Conservation (phyloP, 345 rosid genomes). For the Iberis pinnata region DNA sequence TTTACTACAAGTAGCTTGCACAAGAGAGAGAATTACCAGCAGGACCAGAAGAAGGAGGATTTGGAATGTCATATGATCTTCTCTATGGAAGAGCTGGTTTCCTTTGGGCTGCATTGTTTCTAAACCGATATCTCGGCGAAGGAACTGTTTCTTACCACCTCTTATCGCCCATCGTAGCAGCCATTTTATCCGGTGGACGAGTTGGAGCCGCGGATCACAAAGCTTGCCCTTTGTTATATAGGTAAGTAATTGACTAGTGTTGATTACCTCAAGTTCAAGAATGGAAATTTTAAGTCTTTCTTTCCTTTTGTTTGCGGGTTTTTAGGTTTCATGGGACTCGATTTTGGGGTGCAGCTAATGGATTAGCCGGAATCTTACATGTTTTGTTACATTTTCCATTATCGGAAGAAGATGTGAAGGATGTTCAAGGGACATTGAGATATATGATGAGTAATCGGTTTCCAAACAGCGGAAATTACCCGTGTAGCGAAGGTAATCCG, state of each 20-base stretch:
- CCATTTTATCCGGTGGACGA: conserved; percentile 79
- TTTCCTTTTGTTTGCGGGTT: background rate
- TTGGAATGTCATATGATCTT: conserved; percentile 94
- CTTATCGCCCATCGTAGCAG: conserved; percentile 64
- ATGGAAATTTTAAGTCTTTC: background rate
- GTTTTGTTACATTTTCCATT: conserved; percentile 74
- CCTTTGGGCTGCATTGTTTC: conserved; percentile 70
- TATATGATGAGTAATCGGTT: conserved; percentile 87
- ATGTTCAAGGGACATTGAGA: conserved; percentile 71
- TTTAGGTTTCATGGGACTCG: conserved; percentile 83
- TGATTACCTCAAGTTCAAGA: too few species aligned
- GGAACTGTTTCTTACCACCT: conserved; percentile 43
- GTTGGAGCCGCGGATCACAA: conserved; percentile 68
- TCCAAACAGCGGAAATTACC: conserved; percentile 76
- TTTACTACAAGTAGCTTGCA: conserved; percentile 44
- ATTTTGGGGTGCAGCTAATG: conserved; percentile 88
- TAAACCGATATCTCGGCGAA: conserved; percentile 61
- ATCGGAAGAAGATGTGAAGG: conserved; percentile 43
- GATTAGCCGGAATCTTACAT: conserved; percentile 83
- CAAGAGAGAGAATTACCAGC: conserved; percentile 76
- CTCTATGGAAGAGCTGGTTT: conserved; percentile 89
- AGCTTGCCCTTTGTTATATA: conserved; percentile 77
- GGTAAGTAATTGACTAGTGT: conserved; percentile 1
- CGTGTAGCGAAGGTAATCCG: conserved; percentile 79
- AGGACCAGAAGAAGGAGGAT: conserved; percentile 91